Evolutionary conservation across 139 green algal species (phyloP), one percentile per base, ranked within the genome.

Genomic region (Tetradesmus obliquus): DNA sequence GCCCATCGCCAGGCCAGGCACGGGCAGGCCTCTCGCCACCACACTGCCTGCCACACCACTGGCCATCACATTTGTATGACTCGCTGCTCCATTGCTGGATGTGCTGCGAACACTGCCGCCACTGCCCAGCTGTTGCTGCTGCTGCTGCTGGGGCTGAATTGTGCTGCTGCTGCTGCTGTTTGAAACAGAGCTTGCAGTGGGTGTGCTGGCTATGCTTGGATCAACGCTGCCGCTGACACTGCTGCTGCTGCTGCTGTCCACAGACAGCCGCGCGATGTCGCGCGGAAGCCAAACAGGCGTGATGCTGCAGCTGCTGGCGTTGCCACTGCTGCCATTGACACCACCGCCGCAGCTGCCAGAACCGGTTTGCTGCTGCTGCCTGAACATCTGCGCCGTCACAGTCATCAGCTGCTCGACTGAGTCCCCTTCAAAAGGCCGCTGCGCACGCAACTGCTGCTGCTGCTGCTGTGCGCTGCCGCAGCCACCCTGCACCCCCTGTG

Each of bases 1-100:
- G 6, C 93, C 93, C 83, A 96, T 86, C 86, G 92, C 69, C 32
- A 96, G 69, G 53, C 87, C 88, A 71, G 88, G 55, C 8, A 91
- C 55, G 3, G 88, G 88, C 88, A 91, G 24, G 4, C 87, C 87
- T 55, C 79, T 72, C 19, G 3, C 15, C 54, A 91, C 88, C 72
- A 60, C 22, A 22, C 51, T n/a, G 8, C 74, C 55, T 19, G 19
- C 81, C 53, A 86, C 32, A 19, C 76, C 82, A 51, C 17, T 32
- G 10, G n/a, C 53, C 15, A 7, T 24, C 9, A 60, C 54, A 62
- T 51, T 60, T 45, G 32, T 45, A 45, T 45, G 32, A 17, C 82
- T 24, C 2, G 55, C 55, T 4, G 55, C 53, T 71, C n/a, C 45
- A 17, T 12, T 87, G 82, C 51, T 71, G 51, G 54, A 69, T 24